Evolutionary conservation across 805 yeast species (phyloP), one percentile per base, ranked within the genome.

Genomic region (Ogataea salicorniae): DNA sequence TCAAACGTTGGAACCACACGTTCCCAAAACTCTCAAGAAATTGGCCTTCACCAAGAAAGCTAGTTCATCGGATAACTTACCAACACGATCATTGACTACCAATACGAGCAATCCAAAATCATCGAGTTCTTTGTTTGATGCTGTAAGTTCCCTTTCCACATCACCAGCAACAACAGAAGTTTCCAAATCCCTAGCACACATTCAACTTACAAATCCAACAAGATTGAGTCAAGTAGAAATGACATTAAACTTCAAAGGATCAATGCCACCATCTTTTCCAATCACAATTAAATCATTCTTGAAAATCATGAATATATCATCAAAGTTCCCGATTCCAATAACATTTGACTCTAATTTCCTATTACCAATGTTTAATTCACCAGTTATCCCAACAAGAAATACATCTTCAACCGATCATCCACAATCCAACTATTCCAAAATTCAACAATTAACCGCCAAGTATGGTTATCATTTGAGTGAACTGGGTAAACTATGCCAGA

Each of bases 311-410:
- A 53, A 50, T 22, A 6, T 56, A 1, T 33, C 37, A 9, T 51
- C 61, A 4, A 18, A 29, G 6, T 17, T 38, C 5, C 49, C 53
- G 2, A 71, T 75, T 38, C 79, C 80, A 16, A 57, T 74, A 16
- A 67, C 67, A 44, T 49, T 75, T n/a, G 66, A 70, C 17, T 33
- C 20, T 39, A 23, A 31, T 23, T 39, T n/a, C n/a, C 40, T 11
- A 13, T 4, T 13, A 14, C 40, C 26, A 9, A 31, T 23, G 17
- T 17, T 11, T 15, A 22, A 14, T 14, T 16, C 22, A 16, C 20
- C 29, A 15, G 13, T 20, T 26, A 37, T 18, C 33, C 5, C 9
- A 13, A 20, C 18, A 13, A 16, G 26, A 36, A 17, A 13, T 18
- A 5, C 13, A 17, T 20, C 23, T 20, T 18, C 29, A n/a, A 20